Conservation (phyloP, 2,329 filamentous ascomycete genomes). For the Pseudocercospora crystallina region DNA sequence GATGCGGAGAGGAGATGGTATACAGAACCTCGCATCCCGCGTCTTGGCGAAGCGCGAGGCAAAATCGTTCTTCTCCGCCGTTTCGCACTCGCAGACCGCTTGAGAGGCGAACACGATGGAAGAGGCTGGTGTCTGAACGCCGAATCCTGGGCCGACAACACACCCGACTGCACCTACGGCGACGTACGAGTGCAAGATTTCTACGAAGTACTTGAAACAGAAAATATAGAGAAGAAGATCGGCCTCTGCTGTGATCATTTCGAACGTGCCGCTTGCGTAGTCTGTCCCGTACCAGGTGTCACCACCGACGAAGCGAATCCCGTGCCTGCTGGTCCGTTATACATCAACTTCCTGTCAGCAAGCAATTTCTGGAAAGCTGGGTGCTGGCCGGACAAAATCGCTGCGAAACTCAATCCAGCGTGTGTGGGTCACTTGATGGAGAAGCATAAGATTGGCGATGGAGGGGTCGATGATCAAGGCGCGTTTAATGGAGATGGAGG, state of each 20-base stretch:
- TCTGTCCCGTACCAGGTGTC: slow-evolving; percentile 40
- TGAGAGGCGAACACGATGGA: slow-evolving; percentile 54
- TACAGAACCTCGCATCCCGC: slow-evolving; percentile 73
- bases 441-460: slow-evolving; percentile 46
- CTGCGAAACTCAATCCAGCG: slow-evolving; percentile 80
- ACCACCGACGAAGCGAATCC: slow-evolving; percentile 41
- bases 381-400: slow-evolving; percentile 93
- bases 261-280: slow-evolving; percentile 58
- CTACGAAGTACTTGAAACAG: slow-evolving; percentile 77
- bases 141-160: slow-evolving; percentile 81
- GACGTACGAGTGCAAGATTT: slow-evolving; percentile 88
- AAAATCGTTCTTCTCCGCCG: slow-evolving; percentile 82
- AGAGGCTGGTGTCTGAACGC: slow-evolving; percentile 60
- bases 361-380: slow-evolving; percentile 91
- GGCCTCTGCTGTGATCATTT: slow-evolving; percentile 71
- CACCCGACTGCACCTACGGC: slow-evolving; percentile 71
- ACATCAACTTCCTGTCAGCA: slow-evolving; percentile 85
- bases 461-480: slow-evolving; percentile 28
- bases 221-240: slow-evolving; percentile 80
- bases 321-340: slow-evolving; percentile 63
- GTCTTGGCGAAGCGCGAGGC: slow-evolving; percentile 74
- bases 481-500: slow-evolving; percentile 52
- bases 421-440: slow-evolving; percentile 60
- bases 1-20: slow-evolving; percentile 64
- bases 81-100: slow-evolving; percentile 60